Percentiles rank a stretch among this genome's conserved stretches.
Conservation (phyloP, 805 yeast genomes). For the Clavispora asparagi region DNA sequence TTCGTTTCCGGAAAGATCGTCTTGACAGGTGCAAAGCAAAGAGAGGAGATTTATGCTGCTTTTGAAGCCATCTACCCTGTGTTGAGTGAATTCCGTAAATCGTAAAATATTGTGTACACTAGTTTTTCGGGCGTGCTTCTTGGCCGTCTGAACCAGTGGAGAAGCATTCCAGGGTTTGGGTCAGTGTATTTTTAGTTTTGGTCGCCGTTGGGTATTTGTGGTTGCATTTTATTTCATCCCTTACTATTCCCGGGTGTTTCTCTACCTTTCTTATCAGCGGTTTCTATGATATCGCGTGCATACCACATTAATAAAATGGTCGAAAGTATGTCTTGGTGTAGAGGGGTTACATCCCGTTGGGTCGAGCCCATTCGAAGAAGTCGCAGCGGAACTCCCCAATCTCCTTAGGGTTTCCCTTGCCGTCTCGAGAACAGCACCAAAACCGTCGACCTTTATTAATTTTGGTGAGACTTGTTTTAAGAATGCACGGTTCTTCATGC, state of each 20-base stretch:
- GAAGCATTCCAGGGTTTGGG: slow-evolving; percentile 1
- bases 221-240: slow-evolving; percentile 1
- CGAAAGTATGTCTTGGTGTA: not conserved
- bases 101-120: slow-evolving; percentile 23
- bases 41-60: slow-evolving; percentile 97
- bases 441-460: slow-evolving; percentile 26
- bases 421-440: slow-evolving; percentile 24
- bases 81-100: slow-evolving; percentile 93
- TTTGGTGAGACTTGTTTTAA: slow-evolving; percentile 24
- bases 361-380: slow-evolving; percentile 14
- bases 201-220: slow-evolving; percentile 1
- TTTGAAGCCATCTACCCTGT: slow-evolving; percentile 98
- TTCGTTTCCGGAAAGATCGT: slow-evolving; percentile 98
- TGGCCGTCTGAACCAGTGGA: not conserved
- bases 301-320: not conserved
- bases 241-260: not conserved
- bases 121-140: not conserved
- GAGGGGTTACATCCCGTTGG: not conserved
- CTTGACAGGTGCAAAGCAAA: slow-evolving; percentile 96
- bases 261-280: not conserved
- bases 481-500: slow-evolving; percentile 21
- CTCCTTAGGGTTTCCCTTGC: slow-evolving; percentile 10
- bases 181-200: slow-evolving; percentile 6
- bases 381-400: slow-evolving; percentile 14
- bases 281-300: not conserved